Evolutionary conservation across 2,329 filamentous ascomycete genomes (phyloP).

Genomic region (Zymoseptoria crescenta): DNA sequence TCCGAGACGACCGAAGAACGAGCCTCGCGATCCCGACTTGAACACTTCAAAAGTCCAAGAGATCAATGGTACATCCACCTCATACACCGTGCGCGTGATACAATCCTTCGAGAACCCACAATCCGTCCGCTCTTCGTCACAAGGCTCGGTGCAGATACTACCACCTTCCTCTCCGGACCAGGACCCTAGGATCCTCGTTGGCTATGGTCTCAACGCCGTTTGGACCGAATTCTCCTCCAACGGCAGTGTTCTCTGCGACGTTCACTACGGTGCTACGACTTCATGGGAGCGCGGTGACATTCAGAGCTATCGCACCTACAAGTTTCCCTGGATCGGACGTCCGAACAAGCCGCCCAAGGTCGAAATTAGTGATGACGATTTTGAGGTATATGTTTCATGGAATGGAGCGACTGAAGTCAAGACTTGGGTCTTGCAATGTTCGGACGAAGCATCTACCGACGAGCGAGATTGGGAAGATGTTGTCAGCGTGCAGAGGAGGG

Average conservation of each 20-base stretch:
- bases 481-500: conserved; percentile 12
- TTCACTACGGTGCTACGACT: conserved; percentile 18
- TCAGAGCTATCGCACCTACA: conserved; percentile 24
- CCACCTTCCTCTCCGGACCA: conserved; percentile 35
- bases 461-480: conserved; percentile 20
- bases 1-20: background rate
- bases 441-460: conserved; percentile 20
- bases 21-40: conserved; percentile 6
- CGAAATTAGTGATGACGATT: conserved; percentile 24
- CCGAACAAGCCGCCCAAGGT: conserved; percentile 15
- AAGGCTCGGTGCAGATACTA: conserved; percentile 47
- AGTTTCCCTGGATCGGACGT: conserved; percentile 19
- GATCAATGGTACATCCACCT: conserved; percentile 23
- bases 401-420: conserved; percentile 42
- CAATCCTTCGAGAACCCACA: conserved; percentile 23
- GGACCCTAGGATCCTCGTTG: conserved; percentile 38
- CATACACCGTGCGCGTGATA: conserved; percentile 26
- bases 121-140: conserved; percentile 36
- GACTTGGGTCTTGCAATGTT: conserved; percentile 47
- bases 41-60: conserved; percentile 25
- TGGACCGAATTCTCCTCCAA: conserved; percentile 19
- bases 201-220: conserved; percentile 25
- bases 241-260: conserved; percentile 21
- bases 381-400: conserved; percentile 44
- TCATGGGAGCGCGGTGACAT: conserved; percentile 24